A percentile compares a stretch with the other conserved stretches of the same genome.
These are phyloP conservation scores for Grosmannia serpens DNA, from an alignment of 2,329 filamentous ascomycete species.

Conservation along the genomic window DNA sequence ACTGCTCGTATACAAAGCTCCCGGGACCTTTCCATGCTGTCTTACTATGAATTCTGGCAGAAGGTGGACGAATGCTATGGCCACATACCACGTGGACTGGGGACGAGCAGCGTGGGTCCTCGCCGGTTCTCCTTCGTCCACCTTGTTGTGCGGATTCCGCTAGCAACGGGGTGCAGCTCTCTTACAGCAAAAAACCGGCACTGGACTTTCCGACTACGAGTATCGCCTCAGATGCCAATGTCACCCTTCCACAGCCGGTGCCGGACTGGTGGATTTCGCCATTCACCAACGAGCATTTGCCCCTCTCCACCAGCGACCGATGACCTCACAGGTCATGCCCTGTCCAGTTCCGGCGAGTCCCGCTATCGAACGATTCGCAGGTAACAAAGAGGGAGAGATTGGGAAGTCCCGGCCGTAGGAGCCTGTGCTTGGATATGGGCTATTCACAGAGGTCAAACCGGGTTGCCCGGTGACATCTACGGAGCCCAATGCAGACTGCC, in stretches of 20 bases:
- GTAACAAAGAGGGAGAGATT: background rate
- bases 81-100: background rate
- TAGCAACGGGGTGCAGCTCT: background rate
- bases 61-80: background rate
- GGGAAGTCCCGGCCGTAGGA: background rate
- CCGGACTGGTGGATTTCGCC: background rate
- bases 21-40: background rate
- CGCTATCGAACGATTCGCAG: background rate
- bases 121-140: background rate
- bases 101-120: too few relatives aligned
- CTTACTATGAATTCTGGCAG: background rate
- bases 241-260: background rate
- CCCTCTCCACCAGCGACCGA: background rate
- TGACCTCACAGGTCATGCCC: background rate
- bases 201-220: background rate
- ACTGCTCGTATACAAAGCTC: background rate
- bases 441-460: background rate
- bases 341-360: background rate
- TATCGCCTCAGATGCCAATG: background rate
- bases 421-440: too few relatives aligned
- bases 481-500: background rate
- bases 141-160: background rate
- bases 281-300: background rate
- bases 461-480: background rate
- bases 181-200: background rate